Conservation (phyloP, 83 land plant genomes). For the Picea engelmannii region DNA sequence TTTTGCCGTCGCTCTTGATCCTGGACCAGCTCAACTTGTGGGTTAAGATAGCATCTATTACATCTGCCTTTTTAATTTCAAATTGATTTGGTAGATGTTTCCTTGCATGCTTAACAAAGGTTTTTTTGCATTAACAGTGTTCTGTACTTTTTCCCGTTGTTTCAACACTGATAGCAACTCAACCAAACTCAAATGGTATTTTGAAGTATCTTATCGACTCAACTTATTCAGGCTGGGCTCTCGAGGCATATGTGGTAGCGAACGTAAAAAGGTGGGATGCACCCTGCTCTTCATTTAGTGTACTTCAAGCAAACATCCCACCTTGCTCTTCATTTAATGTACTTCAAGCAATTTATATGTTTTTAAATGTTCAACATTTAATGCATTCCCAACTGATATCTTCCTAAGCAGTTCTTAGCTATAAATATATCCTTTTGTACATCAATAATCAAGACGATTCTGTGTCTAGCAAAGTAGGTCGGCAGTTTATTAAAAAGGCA, state of each 20-base stretch:
- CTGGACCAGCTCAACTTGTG: slow-evolving; percentile 95
- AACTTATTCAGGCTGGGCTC: slow-evolving; percentile 87
- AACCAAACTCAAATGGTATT: slow-evolving; percentile 32
- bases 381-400: too few relatives aligned
- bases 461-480: too few relatives aligned
- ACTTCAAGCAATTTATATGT: too few relatives aligned
- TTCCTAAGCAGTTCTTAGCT: too few relatives aligned
- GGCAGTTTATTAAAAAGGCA: too few relatives aligned
- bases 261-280: slow-evolving; percentile 79
- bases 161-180: slow-evolving; percentile 80
- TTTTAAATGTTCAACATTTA: too few relatives aligned
- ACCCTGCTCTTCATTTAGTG: not conserved
- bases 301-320: too few relatives aligned
- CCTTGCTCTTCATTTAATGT: too few relatives aligned
- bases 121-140: slow-evolving; percentile 57
- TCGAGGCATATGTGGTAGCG: slow-evolving; percentile 91
- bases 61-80: not conserved
- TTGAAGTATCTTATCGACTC: slow-evolving; percentile 38
- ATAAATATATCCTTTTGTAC: too few relatives aligned
- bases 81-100: not conserved
- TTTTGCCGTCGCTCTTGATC: slow-evolving; percentile 75
- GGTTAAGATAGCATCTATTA: slow-evolving; percentile 16
- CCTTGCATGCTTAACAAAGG: not conserved
- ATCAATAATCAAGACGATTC: too few relatives aligned
- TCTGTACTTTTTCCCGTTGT: slow-evolving; percentile 92